phyloP scores from a whole-genome alignment of 371 early-diverging fungal species.

The Mortierella sp. region DNA sequence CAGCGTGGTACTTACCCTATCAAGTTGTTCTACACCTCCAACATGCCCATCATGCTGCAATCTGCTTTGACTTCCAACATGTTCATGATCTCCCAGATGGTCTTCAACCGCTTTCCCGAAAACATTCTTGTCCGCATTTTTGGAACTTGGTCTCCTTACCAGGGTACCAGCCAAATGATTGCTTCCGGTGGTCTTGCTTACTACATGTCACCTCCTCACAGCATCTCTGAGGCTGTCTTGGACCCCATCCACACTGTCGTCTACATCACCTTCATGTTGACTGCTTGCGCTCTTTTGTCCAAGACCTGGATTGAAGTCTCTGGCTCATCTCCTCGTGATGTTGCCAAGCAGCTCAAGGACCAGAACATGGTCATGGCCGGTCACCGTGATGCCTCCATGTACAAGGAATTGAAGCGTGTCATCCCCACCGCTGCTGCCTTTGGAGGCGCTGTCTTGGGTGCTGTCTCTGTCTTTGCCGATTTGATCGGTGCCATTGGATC shows the following conservation, averaged over 20 bases:
- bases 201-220: constrained; percentile 97
- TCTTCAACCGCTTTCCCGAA: constrained; percentile 96
- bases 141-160: constrained; percentile 97
- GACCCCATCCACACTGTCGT: constrained; percentile 98
- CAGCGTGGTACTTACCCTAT: constrained; percentile 98
- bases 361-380: constrained; percentile 98
- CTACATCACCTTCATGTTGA: constrained; percentile 94
- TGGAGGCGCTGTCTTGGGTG: constrained; percentile 98
- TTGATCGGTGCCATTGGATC: constrained; percentile 97
- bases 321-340: constrained; percentile 96
- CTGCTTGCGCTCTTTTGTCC: constrained; percentile 96
- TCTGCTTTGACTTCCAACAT: constrained; percentile 97
- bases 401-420: constrained; percentile 98
- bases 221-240: constrained; percentile 81
- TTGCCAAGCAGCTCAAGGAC: constrained; percentile 97
- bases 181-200: constrained; percentile 97
- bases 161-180: constrained; percentile 90
- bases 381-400: constrained; percentile 96
- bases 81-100: constrained; percentile 96
- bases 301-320: constrained; percentile 99
- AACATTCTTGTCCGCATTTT: constrained; percentile 94
- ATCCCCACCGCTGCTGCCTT: constrained; percentile 97
- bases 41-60: constrained; percentile 99
- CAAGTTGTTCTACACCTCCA: constrained; percentile 99
- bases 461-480: constrained; percentile 96